Evolutionary conservation across 495 filamentous ascomycete genomes (phyloP).

Genomic region (Lasiosphaeria hispida): DNA sequence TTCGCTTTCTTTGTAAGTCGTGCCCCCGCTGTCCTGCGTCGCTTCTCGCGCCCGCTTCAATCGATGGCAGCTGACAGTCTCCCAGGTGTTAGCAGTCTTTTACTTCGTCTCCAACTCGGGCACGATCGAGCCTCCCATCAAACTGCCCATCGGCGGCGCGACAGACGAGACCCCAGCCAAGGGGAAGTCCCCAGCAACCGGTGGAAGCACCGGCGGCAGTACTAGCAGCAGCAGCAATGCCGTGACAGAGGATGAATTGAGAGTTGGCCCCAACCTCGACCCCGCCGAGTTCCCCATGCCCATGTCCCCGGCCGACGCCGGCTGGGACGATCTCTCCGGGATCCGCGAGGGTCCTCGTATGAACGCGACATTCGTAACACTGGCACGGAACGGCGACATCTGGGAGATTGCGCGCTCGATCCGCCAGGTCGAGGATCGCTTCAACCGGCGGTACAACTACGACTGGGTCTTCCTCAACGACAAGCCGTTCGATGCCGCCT

Average conservation of each 20-base stretch:
- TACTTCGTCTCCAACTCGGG: constrained; percentile 79
- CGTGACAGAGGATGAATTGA: constrained; percentile 12
- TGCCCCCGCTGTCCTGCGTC: not conserved
- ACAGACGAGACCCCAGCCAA: not conserved
- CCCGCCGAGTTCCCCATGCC: constrained; percentile 51
- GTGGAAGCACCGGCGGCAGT: constrained; percentile 15
- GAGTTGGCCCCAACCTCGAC: constrained; percentile 29
- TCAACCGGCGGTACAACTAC: constrained; percentile 94
- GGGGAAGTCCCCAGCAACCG: constrained; percentile 1
- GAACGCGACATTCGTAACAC: constrained; percentile 95
- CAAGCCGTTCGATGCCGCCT: constrained; percentile 83
- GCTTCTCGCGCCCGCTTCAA: not conserved
- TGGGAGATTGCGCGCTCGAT: constrained; percentile 98
- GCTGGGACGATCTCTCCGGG: constrained; percentile 50
- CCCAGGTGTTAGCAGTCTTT: constrained; percentile 67
- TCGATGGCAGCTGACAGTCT: constrained; percentile 16
- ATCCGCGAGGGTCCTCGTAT: constrained; percentile 63
- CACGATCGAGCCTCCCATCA: constrained; percentile 28
- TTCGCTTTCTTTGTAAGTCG: constrained; percentile 78
- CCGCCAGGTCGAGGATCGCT: constrained; percentile 92
- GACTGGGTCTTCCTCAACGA: constrained; percentile 99
- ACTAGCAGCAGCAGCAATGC: constrained; percentile 16
- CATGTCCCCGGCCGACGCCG: constrained; percentile 43
- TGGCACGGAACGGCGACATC: constrained; percentile 87
- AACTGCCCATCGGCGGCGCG: not conserved